Percentiles rank a stretch among this genome's conserved stretches.
Evolutionary conservation across 768 basidiomycete species (phyloP).

Genomic region (Lanmaoa pseudosensibilis): DNA sequence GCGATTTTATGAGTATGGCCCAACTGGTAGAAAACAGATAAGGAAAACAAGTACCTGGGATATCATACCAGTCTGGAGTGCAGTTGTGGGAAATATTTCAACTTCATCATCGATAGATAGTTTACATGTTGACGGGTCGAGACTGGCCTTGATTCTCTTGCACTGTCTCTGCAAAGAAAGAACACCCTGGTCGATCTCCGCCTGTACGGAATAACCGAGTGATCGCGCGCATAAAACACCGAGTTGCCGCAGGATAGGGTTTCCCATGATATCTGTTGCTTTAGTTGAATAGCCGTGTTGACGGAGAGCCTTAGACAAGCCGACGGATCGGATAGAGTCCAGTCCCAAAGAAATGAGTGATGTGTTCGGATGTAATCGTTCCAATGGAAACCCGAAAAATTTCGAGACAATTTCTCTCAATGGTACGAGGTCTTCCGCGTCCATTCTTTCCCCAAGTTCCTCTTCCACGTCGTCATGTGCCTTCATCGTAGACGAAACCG

Average conservation of each 20-base stretch:
- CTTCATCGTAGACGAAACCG: not conserved
- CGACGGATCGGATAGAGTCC: slow-evolving; percentile 49
- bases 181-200: slow-evolving; percentile 11
- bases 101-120: slow-evolving; percentile 33
- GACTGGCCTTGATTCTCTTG: slow-evolving; percentile 18
- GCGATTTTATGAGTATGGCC: not conserved
- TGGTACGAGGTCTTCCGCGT: slow-evolving; percentile 2
- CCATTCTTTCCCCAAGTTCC: not conserved
- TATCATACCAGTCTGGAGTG: slow-evolving; percentile 49
- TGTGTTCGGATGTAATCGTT: slow-evolving; percentile 15
- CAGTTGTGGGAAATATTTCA: slow-evolving; percentile 41
- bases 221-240: slow-evolving; percentile 15
- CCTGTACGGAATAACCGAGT: not conserved
- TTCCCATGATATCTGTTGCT: slow-evolving; percentile 40
- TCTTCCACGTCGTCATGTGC: not conserved
- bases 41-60: slow-evolving; percentile 39
- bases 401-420: slow-evolving; percentile 19
- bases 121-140: slow-evolving; percentile 18
- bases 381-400: slow-evolving; percentile 16
- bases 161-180: slow-evolving; percentile 8
- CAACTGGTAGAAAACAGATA: not conserved
- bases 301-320: slow-evolving; percentile 38
- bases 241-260: slow-evolving; percentile 18
- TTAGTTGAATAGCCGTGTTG: slow-evolving; percentile 35
- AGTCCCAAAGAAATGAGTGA: slow-evolving; percentile 48